Evolutionary conservation across 805 yeast genomes (phyloP).

Genomic region (Metschnikowia gelsemii): DNA sequence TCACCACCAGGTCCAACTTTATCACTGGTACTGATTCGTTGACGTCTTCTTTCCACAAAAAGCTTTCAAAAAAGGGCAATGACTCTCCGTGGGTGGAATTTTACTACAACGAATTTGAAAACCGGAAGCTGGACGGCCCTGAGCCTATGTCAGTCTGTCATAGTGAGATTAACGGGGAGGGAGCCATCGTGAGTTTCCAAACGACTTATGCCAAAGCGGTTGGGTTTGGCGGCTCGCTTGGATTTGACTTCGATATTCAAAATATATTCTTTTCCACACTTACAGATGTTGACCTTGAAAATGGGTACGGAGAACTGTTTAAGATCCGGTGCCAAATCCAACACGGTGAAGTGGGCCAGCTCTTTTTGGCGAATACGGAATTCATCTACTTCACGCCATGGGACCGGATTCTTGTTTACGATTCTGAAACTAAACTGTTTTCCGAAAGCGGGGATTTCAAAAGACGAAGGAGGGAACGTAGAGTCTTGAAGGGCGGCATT

Average conservation of each 20-base stretch:
- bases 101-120: constrained; percentile 9
- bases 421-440: constrained; percentile 1
- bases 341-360: constrained; percentile 20
- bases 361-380: constrained; percentile 15
- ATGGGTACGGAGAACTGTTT: constrained; percentile 1
- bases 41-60: not conserved
- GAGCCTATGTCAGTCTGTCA: constrained; percentile 19
- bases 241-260: constrained; percentile 4
- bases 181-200: constrained; percentile 16
- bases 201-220: constrained; percentile 1
- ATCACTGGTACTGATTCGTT: not conserved
- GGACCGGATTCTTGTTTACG: constrained; percentile 11
- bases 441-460: constrained; percentile 4
- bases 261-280: constrained; percentile 6
- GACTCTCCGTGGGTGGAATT: constrained; percentile 11
- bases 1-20: not conserved
- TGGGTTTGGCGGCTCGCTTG: constrained; percentile 10
- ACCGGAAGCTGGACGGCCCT: constrained; percentile 1
- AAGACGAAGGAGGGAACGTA: constrained; percentile 8
- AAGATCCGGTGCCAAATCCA: constrained; percentile 13
- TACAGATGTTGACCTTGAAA: constrained; percentile 9
- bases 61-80: not conserved
- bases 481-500: constrained; percentile 12
- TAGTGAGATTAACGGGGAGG: constrained; percentile 19
- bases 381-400: constrained; percentile 17